These are phyloP conservation scores for Candida maris DNA, from an alignment of 805 yeast species.

Conservation along the genomic window DNA sequence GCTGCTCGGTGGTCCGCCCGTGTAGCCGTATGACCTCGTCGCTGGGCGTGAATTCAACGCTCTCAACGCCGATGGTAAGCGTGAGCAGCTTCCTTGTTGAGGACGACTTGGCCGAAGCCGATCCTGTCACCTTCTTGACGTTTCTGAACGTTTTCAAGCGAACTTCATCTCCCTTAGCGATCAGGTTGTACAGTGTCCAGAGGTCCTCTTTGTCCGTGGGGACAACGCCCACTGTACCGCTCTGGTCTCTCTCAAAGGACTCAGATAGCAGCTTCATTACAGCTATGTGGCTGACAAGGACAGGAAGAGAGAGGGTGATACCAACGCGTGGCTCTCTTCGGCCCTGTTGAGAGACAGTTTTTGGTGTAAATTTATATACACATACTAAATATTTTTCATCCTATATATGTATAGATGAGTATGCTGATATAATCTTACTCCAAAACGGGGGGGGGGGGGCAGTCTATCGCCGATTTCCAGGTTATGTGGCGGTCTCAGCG, in stretches of 20 bases:
- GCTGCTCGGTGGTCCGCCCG: slow-evolving; percentile 67
- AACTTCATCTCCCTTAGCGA: slow-evolving; percentile 73
- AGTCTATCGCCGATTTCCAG: no score
- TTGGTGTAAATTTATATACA: no score
- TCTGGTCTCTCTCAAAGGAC: slow-evolving; percentile 51
- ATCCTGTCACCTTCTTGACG: slow-evolving; percentile 36
- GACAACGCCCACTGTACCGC: slow-evolving; percentile 61
- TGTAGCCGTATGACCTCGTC: slow-evolving; percentile 75
- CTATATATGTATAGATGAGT: no score
- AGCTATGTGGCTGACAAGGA: no score
- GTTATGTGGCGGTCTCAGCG: no score
- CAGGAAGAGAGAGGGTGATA: no score
- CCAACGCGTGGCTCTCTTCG: no score
- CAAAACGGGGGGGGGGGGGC: no score
- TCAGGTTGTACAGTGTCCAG: slow-evolving; percentile 80
- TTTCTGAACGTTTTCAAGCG: slow-evolving; percentile 67
- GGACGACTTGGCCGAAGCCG: slow-evolving; percentile 18
- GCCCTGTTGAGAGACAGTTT: no score
- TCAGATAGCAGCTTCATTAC: slow-evolving; percentile 57
- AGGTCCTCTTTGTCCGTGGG: slow-evolving; percentile 92
- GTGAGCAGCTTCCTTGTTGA: slow-evolving; percentile 55
- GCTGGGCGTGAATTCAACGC: slow-evolving; percentile 72
- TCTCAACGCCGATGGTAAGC: slow-evolving; percentile 58
- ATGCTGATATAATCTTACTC: no score
- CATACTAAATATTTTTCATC: no score